A percentile compares a stretch with the other conserved stretches of the same genome.
These are phyloP conservation scores for Prunus armeniaca DNA, from an alignment of 306 rosid species.

Conservation along the genomic window DNA sequence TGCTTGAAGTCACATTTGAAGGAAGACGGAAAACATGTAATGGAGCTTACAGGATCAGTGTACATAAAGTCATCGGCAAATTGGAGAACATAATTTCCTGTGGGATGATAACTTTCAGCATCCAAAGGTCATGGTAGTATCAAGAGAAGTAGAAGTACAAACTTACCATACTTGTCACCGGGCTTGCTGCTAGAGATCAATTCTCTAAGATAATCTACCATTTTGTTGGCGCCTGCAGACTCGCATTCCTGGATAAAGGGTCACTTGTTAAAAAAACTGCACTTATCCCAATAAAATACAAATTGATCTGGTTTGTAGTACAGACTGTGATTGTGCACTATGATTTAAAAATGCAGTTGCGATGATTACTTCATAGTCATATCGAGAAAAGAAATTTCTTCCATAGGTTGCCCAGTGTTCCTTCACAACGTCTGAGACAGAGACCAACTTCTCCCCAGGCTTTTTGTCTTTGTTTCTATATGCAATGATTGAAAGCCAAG, in stretches of 20 bases:
- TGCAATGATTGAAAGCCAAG: conserved; percentile 95
- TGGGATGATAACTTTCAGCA: conserved; percentile 14
- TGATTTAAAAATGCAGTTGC: conserved; percentile 10
- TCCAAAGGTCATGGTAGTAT: conserved; percentile 11
- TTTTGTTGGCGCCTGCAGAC: conserved; percentile 86
- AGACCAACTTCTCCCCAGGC: conserved; percentile 70
- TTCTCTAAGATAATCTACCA: conserved; percentile 74
- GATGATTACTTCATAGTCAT: conserved; percentile 78
- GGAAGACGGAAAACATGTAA: conserved; percentile 11
- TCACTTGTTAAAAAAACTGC: conserved; percentile 15
- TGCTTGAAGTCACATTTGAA: conserved; percentile 15
- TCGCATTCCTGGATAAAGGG: conserved; percentile 74
- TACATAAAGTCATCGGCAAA: conserved; percentile 86
- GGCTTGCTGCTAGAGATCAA: conserved; percentile 57
- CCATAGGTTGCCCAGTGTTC: conserved; percentile 95
- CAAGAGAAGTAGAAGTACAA: conserved; percentile 10
- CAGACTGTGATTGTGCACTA: conserved; percentile 1
- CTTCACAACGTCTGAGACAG: conserved; percentile 76
- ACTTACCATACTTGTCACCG: conserved; percentile 83
- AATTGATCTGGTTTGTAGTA: conserved; percentile 4
- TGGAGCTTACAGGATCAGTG: conserved; percentile 79
- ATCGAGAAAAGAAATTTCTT: conserved; percentile 92
- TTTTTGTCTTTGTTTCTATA: conserved; percentile 81
- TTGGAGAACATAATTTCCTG: conserved; percentile 83
- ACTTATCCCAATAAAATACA: conserved; percentile 5